Conservation (phyloP, 257 asterid species). For the Plantago ovata region DNA sequence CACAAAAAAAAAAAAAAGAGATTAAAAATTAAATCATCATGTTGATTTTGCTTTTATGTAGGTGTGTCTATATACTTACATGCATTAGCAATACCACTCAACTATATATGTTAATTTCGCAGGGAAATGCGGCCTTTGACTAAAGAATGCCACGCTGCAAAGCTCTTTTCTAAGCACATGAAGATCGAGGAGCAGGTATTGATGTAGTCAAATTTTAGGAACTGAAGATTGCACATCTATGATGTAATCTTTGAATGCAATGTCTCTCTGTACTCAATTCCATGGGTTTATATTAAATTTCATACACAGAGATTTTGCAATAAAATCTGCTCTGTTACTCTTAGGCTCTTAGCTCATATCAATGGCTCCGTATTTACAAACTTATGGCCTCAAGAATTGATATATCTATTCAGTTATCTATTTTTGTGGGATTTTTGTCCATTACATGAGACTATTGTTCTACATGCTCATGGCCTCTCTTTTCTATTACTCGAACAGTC, state of each 20-base stretch:
- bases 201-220: conserved; percentile 8
- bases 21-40: no score
- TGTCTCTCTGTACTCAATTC: no score
- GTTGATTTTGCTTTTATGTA: neutral
- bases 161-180: conserved; percentile 95
- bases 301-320: no score
- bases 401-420: conserved; percentile 5
- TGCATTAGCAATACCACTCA: conserved; percentile 15
- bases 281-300: no score
- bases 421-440: conserved; percentile 4
- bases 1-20: no score
- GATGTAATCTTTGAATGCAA: no score
- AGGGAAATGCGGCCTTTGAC: conserved; percentile 87
- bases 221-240: neutral
- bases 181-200: conserved; percentile 96
- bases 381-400: neutral
- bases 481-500: conserved; percentile 5
- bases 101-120: conserved; percentile 21
- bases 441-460: neutral
- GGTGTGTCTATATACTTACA: conserved; percentile 4
- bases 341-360: no score
- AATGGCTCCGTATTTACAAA: no score
- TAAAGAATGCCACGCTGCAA: conserved; percentile 84
- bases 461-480: conserved; percentile 2
- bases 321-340: no score